Evolutionary conservation across 257 asterid species (phyloP), one percentile per base, ranked within the genome.

Genomic region (Jasminum sambac): DNA sequence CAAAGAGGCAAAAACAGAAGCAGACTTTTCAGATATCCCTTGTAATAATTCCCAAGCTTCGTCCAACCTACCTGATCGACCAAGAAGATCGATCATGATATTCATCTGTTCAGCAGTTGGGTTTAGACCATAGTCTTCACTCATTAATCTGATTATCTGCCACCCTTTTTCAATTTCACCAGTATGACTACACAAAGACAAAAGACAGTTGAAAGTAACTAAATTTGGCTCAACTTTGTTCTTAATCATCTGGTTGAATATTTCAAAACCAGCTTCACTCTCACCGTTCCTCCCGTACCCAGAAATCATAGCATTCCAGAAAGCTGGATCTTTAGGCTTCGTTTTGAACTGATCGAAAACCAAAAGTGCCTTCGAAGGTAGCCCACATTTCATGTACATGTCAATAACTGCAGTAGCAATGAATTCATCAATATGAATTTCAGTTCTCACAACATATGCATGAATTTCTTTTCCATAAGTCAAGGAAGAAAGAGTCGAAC

Each of bases 231-330:
- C 80, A 60, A 89, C 86, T 77, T 77, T 86, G 59, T 70, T 78
- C 72, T 82, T 80, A 37, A 86, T 66, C 98, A 91, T 89, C 72
- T 73, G 84, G 66, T 58, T 16, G 73, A 88, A 91, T 62, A 84
- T 78, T 72, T 78, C 82, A 60, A 84, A 88, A 74, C 95, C 96
- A 63, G 85, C 82, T 84, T 84, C 88, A 62, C 76, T 73, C 60
- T 69, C 74, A 38, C 96, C 95, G 38, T 94, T 87, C 69, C 78
- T 84, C 57, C 97, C 96, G 44, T 88, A 89, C 16, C 99, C 99
- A 46, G 90, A 89, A 60, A 94, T 94, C 92, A 89, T 94, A 16
- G 95, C 96, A 69, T 94, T 94, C 98, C 99, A 94, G 63, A 89
- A 76, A 16, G 90, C 90, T 12, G 99, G 93, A 77, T 94, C 98